Evolutionary conservation across 768 basidiomycete species (phyloP).

Genomic region (Xanthoconium stramineum): DNA sequence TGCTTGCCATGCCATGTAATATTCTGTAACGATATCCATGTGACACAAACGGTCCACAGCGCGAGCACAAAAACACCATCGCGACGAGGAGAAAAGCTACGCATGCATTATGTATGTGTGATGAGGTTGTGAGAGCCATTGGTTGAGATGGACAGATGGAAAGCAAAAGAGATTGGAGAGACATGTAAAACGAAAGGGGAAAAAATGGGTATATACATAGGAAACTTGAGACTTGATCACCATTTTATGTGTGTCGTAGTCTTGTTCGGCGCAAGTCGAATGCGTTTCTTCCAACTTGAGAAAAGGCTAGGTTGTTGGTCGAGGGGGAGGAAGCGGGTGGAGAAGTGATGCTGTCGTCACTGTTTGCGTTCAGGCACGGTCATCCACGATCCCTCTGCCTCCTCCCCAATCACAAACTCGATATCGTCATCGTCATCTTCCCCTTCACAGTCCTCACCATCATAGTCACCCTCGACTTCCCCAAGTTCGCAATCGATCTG

Average conservation of each 20-base stretch:
- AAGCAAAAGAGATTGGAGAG: constrained; percentile 4
- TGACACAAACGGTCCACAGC: neutral
- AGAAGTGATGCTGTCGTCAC: neutral
- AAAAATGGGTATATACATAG: constrained; percentile 20
- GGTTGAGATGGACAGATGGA: constrained; percentile 9
- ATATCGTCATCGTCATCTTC: constrained; percentile 73
- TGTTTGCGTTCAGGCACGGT: constrained; percentile 31
- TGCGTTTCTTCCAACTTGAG: constrained; percentile 16
- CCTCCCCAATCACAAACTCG: constrained; percentile 65
- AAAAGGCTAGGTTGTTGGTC: constrained; percentile 7
- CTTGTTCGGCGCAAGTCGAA: constrained; percentile 12
- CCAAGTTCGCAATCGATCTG: constrained; percentile 21
- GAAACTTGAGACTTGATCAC: constrained; percentile 2
- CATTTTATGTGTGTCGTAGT: neutral
- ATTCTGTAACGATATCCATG: constrained; percentile 1
- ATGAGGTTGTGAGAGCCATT: neutral
- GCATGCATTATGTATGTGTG: constrained; percentile 14
- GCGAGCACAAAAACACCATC: neutral
- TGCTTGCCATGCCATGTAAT: neutral
- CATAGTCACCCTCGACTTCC: constrained; percentile 26
- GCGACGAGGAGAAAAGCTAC: constrained; percentile 1
- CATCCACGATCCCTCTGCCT: constrained; percentile 38
- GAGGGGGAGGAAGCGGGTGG: neutral
- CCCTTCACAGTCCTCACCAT: constrained; percentile 34
- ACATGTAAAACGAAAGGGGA: neutral